These are phyloP conservation scores for Hypoxylon fragiforme DNA, from an alignment of 495 filamentous ascomycete species.

Conservation along the genomic window DNA sequence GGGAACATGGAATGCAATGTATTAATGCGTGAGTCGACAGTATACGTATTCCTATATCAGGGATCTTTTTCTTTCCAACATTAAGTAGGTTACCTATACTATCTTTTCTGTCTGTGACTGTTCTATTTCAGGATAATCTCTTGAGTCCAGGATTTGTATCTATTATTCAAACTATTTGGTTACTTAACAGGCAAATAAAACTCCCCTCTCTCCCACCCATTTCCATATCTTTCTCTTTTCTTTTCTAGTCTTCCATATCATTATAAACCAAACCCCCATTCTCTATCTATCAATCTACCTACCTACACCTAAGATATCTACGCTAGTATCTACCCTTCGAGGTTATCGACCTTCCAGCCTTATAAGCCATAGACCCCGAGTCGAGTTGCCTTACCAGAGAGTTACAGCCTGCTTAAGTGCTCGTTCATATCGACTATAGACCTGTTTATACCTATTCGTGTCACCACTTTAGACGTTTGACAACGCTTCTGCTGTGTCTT, in stretches of 20 bases:
- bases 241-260: slow-evolving; percentile 11
- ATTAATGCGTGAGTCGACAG: not conserved
- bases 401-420: too few species aligned
- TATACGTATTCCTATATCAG: slow-evolving; percentile 3
- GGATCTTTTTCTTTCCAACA: not conserved
- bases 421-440: too few species aligned
- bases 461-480: too few species aligned
- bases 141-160: too few species aligned
- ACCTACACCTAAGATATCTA: not conserved
- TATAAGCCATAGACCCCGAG: too few species aligned
- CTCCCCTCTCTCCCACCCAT: slow-evolving; percentile 7
- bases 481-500: slow-evolving; percentile 13
- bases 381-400: too few species aligned
- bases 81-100: not conserved
- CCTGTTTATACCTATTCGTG: too few species aligned
- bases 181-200: slow-evolving; percentile 27
- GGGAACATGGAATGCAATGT: too few species aligned
- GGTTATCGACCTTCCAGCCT: too few species aligned
- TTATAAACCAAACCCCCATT: not conserved
- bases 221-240: slow-evolving; percentile 2
- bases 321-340: too few species aligned
- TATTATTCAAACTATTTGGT: too few species aligned
- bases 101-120: slow-evolving; percentile 3
- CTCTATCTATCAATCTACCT: not conserved
- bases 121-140: slow-evolving; percentile 24